phyloP scores from a whole-genome alignment of 192 early-diverging fungal genomes.

The Cetraspora pellucida region DNA sequence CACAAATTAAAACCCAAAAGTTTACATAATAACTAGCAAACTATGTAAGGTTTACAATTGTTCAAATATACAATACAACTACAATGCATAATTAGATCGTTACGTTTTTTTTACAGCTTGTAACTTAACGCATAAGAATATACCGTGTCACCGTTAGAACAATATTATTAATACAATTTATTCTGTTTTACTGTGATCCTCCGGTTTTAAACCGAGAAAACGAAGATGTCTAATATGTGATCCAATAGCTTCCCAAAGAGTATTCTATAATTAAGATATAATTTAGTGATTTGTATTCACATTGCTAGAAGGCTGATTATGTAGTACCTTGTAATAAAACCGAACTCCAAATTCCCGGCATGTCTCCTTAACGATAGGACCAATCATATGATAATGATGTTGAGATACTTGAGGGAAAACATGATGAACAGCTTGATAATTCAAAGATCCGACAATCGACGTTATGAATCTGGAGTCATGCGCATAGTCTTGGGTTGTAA shows the following conservation, averaged over 20 bases:
- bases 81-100: too few species aligned
- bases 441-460: slow-evolving; percentile 51
- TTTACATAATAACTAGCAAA: too few species aligned
- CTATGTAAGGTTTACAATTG: too few species aligned
- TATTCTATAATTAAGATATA: slow-evolving; percentile 35
- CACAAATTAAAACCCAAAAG: too few species aligned
- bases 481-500: slow-evolving; percentile 58
- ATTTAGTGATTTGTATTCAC: not conserved
- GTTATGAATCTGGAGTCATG: slow-evolving; percentile 55
- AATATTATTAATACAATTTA: not conserved
- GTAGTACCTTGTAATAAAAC: slow-evolving; percentile 48
- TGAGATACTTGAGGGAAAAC: slow-evolving; percentile 56
- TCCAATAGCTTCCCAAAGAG: slow-evolving; percentile 52
- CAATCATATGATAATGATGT: slow-evolving; percentile 55
- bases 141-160: too few species aligned
- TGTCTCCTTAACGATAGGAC: slow-evolving; percentile 49
- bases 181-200: slow-evolving; percentile 31
- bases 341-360: slow-evolving; percentile 54
- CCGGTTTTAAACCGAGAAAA: slow-evolving; percentile 44
- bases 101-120: too few species aligned
- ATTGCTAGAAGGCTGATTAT: not conserved
- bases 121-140: too few species aligned
- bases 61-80: too few species aligned
- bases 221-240: slow-evolving; percentile 52
- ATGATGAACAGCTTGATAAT: slow-evolving; percentile 58